Evolutionary conservation across 2,329 filamentous ascomycete genomes (phyloP).

Genomic region (Hawksworthiomyces lignivorus): DNA sequence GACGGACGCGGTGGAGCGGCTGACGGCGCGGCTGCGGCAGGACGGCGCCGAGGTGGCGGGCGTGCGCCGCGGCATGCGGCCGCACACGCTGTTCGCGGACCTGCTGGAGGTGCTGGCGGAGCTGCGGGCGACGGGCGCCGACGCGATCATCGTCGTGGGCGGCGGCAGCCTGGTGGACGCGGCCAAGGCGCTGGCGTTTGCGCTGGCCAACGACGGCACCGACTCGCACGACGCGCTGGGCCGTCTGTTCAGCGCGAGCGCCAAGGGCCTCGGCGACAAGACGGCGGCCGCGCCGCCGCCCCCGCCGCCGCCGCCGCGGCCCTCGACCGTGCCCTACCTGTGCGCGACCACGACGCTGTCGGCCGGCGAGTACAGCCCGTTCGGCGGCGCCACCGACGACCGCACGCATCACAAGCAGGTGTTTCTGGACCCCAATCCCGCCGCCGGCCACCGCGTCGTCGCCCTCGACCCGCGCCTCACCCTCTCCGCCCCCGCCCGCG

Average conservation of each 20-base stretch:
- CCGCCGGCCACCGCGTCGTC: conserved; percentile 35
- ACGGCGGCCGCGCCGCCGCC: background rate
- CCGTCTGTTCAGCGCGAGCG: conserved; percentile 7
- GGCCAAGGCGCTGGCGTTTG: conserved; percentile 14
- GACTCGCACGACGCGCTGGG: conserved; percentile 11
- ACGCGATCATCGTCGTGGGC: conserved; percentile 15
- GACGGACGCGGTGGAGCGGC: conserved; percentile 14
- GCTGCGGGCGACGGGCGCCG: conserved; percentile 9
- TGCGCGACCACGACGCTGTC: conserved; percentile 17
- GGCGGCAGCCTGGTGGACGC: conserved; percentile 17
- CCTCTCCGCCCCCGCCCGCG: conserved; percentile 35
- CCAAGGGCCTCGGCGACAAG: background rate
- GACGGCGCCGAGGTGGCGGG: conserved; percentile 9
- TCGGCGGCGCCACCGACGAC: conserved; percentile 17
- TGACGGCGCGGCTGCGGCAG: conserved; percentile 6
- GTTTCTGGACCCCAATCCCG: conserved; percentile 18
- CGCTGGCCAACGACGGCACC: conserved; percentile 15
- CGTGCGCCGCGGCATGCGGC: conserved; percentile 12
- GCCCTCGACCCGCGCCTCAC: conserved; percentile 42
- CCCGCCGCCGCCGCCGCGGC: background rate
- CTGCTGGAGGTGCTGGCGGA: conserved; percentile 11
- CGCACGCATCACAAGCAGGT: conserved; percentile 14
- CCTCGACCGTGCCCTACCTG: conserved; percentile 14
- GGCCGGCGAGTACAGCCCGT: conserved; percentile 16
- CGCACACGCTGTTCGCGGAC: conserved; percentile 17